Conservation (phyloP, 2,329 filamentous ascomycete species). For the Colletotrichum spaethianum region DNA sequence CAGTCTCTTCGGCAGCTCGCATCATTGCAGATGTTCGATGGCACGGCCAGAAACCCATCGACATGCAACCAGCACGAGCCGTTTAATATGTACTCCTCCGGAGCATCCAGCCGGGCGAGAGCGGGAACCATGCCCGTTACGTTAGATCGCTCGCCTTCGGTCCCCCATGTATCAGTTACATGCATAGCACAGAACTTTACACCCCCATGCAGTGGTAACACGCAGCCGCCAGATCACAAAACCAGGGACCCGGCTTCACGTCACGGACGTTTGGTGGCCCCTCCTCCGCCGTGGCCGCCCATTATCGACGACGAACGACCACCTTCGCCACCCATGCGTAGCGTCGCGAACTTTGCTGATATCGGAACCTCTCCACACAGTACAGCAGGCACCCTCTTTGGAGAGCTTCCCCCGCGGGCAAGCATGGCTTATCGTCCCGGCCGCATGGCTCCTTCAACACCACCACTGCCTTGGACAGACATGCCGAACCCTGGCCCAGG, state of each 20-base stretch:
- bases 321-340: slow-evolving; percentile 29
- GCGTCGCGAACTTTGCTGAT: slow-evolving; percentile 26
- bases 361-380: slow-evolving; percentile 19
- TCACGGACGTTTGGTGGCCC: slow-evolving; percentile 16
- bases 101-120: slow-evolving; percentile 6
- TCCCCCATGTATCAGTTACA: slow-evolving; percentile 32
- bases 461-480: slow-evolving; percentile 17
- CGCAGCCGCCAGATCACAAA: slow-evolving; percentile 23
- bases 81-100: slow-evolving; percentile 19
- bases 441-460: slow-evolving; percentile 34
- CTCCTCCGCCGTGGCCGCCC: background rate
- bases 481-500: slow-evolving; percentile 32
- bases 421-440: slow-evolving; percentile 30
- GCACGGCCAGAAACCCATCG: background rate
- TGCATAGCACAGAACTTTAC: slow-evolving; percentile 25
- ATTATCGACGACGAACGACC: slow-evolving; percentile 9
- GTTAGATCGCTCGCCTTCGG: slow-evolving; percentile 31
- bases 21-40: background rate
- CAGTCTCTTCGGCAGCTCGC: background rate
- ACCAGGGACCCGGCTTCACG: slow-evolving; percentile 23
- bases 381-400: background rate
- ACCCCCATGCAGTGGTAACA: slow-evolving; percentile 3
- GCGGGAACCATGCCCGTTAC: slow-evolving; percentile 29
- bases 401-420: background rate
- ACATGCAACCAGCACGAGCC: slow-evolving; percentile 12